These are phyloP conservation scores for Murraya paniculata DNA, from an alignment of 345 rosid species.

Conservation along the genomic window DNA sequence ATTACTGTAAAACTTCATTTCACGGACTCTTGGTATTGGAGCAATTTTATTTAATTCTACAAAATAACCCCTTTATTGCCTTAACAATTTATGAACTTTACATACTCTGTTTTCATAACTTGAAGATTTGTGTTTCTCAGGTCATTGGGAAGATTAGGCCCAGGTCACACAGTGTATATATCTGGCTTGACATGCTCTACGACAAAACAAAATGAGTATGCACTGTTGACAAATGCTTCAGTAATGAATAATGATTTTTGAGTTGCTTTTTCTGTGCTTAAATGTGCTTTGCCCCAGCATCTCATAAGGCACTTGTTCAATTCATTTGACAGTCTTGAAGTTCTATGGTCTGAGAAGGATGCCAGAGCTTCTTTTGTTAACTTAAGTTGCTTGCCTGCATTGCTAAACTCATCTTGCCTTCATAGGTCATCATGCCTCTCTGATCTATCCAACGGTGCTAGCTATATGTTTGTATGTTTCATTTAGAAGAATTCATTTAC, in stretches of 20 bases:
- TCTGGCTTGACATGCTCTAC: slow-evolving; percentile 78
- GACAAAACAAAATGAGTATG: slow-evolving; percentile 52
- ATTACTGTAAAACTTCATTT: slow-evolving; percentile 79
- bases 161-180: slow-evolving; percentile 66
- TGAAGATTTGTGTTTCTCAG: slow-evolving; percentile 33
- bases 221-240: not conserved
- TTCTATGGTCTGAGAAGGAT: slow-evolving; percentile 65
- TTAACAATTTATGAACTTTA: not conserved
- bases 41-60: not conserved
- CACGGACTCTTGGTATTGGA: slow-evolving; percentile 55
- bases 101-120: not conserved
- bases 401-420: slow-evolving; percentile 81
- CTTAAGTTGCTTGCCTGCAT: slow-evolving; percentile 81
- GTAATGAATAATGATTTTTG: not conserved
- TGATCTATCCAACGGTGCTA: slow-evolving; percentile 42
- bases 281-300: not conserved
- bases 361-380: slow-evolving; percentile 60
- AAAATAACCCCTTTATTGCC: not conserved
- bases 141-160: slow-evolving; percentile 79
- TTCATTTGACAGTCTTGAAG: slow-evolving; percentile 57
- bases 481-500: not conserved
- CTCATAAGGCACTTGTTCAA: slow-evolving; percentile 11
- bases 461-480: slow-evolving; percentile 41
- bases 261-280: not conserved
- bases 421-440: slow-evolving; percentile 55